A percentile compares a stretch with the other conserved stretches of the same genome.
These are phyloP conservation scores for Cercospora beticola DNA, from an alignment of 2,329 filamentous ascomycete species.

Conservation along the genomic window DNA sequence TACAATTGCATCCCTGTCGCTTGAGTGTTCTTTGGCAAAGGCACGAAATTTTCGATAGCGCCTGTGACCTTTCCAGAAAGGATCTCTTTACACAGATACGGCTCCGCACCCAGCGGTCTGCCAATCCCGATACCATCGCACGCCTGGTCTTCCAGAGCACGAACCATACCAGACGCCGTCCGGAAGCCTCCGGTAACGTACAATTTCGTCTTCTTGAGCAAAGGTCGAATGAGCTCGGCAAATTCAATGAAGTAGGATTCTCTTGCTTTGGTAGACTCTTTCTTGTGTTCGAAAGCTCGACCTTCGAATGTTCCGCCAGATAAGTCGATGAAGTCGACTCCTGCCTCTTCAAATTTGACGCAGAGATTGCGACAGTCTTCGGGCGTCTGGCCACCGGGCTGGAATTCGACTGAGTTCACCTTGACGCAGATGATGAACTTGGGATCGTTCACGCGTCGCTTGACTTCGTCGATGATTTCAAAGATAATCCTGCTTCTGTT, in stretches of 20 bases:
- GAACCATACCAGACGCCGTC: slow-evolving; percentile 33
- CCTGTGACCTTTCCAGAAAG: slow-evolving; percentile 31
- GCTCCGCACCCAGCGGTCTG: slow-evolving; percentile 34
- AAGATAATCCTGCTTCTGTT: slow-evolving; percentile 42
- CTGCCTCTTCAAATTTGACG: slow-evolving; percentile 26
- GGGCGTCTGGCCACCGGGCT: slow-evolving; percentile 30
- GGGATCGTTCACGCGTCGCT: slow-evolving; percentile 26
- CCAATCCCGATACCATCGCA: slow-evolving; percentile 36
- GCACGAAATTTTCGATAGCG: slow-evolving; percentile 35
- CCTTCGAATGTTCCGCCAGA: slow-evolving; percentile 34
- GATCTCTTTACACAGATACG: slow-evolving; percentile 34
- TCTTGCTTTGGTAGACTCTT: slow-evolving; percentile 32
- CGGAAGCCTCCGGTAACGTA: slow-evolving; percentile 38
- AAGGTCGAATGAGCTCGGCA: slow-evolving; percentile 33
- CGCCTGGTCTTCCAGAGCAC: slow-evolving; percentile 26
- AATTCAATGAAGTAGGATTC: slow-evolving; percentile 37
- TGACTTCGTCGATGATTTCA: slow-evolving; percentile 43
- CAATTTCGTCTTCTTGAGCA: slow-evolving; percentile 35
- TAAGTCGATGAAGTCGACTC: slow-evolving; percentile 33
- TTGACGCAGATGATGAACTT: slow-evolving; percentile 36
- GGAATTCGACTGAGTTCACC: slow-evolving; percentile 36
- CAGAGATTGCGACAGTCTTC: slow-evolving; percentile 33
- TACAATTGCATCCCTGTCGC: slow-evolving; percentile 35
- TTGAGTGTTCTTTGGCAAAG: slow-evolving; percentile 35
- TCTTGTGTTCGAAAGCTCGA: slow-evolving; percentile 35